Evolutionary conservation across 257 asterid species (phyloP).

Genomic region (Nicotiana tabacum): DNA sequence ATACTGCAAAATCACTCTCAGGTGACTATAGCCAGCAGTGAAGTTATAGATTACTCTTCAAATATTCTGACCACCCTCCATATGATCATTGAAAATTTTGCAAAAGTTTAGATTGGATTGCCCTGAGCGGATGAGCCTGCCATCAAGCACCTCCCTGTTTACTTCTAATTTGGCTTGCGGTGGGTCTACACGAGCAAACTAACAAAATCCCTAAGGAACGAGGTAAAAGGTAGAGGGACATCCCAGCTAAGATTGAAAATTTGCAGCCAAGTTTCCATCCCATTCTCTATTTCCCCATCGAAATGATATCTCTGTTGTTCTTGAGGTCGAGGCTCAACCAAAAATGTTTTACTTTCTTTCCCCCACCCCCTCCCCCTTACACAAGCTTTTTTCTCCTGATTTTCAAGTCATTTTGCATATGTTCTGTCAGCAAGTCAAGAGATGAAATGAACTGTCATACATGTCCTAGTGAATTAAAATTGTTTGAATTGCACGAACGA

Average conservation of each 20-base stretch:
- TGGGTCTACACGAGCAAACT: background rate
- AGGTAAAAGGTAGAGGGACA: background rate
- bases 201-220: background rate
- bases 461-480: background rate
- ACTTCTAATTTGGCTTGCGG: background rate
- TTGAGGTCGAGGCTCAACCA: background rate
- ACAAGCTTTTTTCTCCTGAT: background rate
- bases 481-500: too few species aligned
- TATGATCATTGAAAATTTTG: background rate
- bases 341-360: background rate
- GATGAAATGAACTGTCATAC: background rate
- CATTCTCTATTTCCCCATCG: background rate
- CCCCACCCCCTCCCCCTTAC: background rate
- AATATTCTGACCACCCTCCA: background rate
- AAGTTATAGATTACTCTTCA: background rate
- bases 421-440: background rate
- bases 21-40: background rate
- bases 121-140: background rate
- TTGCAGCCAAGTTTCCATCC: background rate
- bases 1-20: background rate
- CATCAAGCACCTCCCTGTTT: background rate
- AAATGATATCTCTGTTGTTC: background rate
- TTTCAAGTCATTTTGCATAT: background rate
- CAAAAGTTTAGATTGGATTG: background rate
- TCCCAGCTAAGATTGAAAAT: background rate